Evolutionary conservation across 768 basidiomycete species (phyloP), one percentile per base, ranked within the genome.

Genomic region (Lactarius pseudohatsudake): DNA sequence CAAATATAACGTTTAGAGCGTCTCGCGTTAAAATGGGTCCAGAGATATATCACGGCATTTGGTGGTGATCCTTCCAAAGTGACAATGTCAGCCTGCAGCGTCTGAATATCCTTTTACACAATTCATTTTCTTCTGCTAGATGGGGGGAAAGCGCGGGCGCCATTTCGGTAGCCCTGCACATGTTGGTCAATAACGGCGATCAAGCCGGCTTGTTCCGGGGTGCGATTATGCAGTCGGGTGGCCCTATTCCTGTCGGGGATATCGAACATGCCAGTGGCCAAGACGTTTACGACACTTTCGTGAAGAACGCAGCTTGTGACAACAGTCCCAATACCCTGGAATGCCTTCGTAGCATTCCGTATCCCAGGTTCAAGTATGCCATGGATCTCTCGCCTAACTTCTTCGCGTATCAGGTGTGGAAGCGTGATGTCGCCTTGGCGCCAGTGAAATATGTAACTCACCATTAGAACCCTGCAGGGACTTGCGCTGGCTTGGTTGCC

Each of bases 61-160:
- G 81, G 81, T 1, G 81, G 81, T 34, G 77, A 81, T 64, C 73
- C 74, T 13, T 61, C 62, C 3, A 78, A 74, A 66, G 77, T 76
- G 6, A 73, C 74, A 20, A 74, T 74, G 71, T 74, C n/a, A 43
- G 43, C n/a, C 32, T 10, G 16, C 13, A 7, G 50, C 50, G 11
- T 53, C 50, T 53, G 50, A 53, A 15, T 18, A 15, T 40, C 20
- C 15, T n/a, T 22, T 41, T 22, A 20, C 15, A 15, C 20, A 20
- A 22, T 36, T 3, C 20, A 47, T 47, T 6, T 18, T 10, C 4
- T 30, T 34, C 11, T n/a, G 20, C 2, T 15, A 73, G 72, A 16
- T 73, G 71, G 64, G 81, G 81, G 7, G 74, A 81, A 62, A 75
- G 73, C 3, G 80, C 80, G 1, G 81, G 81, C 75, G 68, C 80